These are phyloP conservation scores for Voacanga thouarsii DNA, from an alignment of 257 asterid species.

Conservation along the genomic window DNA sequence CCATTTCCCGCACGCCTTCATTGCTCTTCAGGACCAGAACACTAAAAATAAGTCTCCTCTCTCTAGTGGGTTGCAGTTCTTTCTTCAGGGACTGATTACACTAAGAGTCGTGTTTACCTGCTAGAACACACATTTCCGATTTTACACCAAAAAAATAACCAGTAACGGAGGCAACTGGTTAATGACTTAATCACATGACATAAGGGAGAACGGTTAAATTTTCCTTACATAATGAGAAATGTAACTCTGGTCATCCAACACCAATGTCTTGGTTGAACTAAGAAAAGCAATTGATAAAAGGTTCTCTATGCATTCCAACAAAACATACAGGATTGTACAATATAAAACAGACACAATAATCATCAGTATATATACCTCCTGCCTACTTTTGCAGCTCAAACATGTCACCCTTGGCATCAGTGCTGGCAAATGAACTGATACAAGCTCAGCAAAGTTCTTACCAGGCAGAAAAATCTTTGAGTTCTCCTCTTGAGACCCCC, in stretches of 20 bases:
- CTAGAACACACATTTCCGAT: background rate
- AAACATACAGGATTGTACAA: background rate
- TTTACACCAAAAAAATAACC: background rate
- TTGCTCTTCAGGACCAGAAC: background rate
- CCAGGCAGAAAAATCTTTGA: constrained; percentile 83
- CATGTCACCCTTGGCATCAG: background rate
- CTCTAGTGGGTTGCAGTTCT: background rate
- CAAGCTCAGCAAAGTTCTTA: constrained; percentile 18
- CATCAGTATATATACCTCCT: background rate
- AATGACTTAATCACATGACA: background rate
- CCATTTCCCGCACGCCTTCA: background rate
- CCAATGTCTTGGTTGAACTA: constrained; percentile 1
- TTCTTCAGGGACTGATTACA: background rate
- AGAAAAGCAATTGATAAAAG: background rate
- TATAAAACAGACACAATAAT: background rate
- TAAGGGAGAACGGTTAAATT: background rate
- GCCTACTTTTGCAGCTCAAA: constrained; percentile 1
- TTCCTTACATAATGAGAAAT: background rate
- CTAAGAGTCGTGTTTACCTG: background rate
- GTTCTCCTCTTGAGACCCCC: constrained; percentile 41
- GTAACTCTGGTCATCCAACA: background rate
- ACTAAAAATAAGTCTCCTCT: background rate
- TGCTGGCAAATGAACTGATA: background rate
- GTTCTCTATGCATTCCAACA: background rate
- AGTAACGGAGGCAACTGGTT: background rate